These are phyloP conservation scores for Shiraia bambusicola DNA, from an alignment of 2,329 filamentous ascomycete species.

Conservation along the genomic window DNA sequence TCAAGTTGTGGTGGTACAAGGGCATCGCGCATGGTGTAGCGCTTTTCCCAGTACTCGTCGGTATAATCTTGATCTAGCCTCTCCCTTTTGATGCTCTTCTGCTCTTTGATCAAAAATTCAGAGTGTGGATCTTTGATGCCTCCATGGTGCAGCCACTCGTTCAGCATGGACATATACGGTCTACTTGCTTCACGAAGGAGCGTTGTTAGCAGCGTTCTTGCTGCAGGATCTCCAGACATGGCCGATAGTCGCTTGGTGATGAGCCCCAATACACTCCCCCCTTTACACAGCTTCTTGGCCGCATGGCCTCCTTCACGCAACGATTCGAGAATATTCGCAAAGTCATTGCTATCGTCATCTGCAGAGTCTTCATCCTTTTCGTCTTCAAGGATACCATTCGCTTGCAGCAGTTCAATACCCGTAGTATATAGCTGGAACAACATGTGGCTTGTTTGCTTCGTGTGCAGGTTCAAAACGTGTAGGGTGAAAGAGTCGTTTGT, in stretches of 20 bases:
- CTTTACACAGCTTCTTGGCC: conserved; percentile 91
- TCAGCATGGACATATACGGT: conserved; percentile 97
- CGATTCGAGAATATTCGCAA: conserved; percentile 90
- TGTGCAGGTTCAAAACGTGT: conserved; percentile 90
- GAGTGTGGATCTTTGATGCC: conserved; percentile 91
- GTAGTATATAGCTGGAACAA: conserved; percentile 86
- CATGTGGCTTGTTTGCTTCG: conserved; percentile 86
- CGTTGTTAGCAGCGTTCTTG: conserved; percentile 76
- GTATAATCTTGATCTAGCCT: conserved; percentile 94
- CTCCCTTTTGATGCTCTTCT: conserved; percentile 91
- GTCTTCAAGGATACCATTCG: conserved; percentile 84
- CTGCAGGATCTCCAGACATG: conserved; percentile 91
- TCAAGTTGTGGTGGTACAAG: conserved; percentile 91
- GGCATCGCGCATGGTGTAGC: conserved; percentile 90
- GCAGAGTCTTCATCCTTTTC: conserved; percentile 64
- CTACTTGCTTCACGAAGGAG: conserved; percentile 84
- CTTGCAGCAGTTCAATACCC: conserved; percentile 74
- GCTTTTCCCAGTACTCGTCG: conserved; percentile 98
- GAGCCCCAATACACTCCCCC: conserved; percentile 88
- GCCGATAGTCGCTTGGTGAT: conserved; percentile 81
- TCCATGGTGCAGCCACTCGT: conserved; percentile 96
- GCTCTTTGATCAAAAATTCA: conserved; percentile 93
- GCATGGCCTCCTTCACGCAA: conserved; percentile 83
- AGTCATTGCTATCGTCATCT: conserved; percentile 75
- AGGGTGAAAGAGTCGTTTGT: conserved; percentile 88